These are phyloP conservation scores for Botrytis porri DNA, from an alignment of 2,329 filamentous ascomycete species.

Conservation along the genomic window DNA sequence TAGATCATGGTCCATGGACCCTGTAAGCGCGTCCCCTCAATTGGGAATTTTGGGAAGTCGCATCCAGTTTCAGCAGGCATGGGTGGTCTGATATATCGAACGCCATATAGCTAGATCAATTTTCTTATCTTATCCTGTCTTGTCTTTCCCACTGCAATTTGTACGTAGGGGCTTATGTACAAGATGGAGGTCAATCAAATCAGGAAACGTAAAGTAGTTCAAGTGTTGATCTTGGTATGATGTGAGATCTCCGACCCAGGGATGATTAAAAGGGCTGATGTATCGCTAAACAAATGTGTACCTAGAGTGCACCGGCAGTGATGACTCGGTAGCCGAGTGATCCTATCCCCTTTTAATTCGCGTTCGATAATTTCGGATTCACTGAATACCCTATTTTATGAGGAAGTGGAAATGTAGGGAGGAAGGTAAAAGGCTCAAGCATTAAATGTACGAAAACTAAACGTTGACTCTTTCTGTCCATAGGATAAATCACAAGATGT, in stretches of 20 bases:
- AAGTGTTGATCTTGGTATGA: neutral
- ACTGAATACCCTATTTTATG: neutral
- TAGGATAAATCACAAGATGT: neutral
- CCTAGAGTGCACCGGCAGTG: neutral
- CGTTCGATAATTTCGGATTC: neutral
- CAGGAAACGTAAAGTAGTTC: neutral
- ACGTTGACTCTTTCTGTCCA: fast-evolving
- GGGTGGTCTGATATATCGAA: constrained; percentile 19
- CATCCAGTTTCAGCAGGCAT: constrained; percentile 17
- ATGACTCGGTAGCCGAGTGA: neutral
- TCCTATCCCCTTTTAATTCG: neutral
- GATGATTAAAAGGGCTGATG: neutral
- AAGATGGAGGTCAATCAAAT: neutral
- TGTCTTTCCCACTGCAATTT: neutral
- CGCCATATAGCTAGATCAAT: constrained; percentile 1
- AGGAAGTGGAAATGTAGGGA: neutral
- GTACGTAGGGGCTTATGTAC: neutral
- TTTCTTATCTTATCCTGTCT: neutral
- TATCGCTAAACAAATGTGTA: neutral
- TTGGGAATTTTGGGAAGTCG: neutral
- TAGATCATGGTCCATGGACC: neutral
- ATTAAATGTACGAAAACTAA: neutral
- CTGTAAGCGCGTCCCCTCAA: neutral
- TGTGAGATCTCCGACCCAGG: neutral
- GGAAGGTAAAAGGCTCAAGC: neutral